These are phyloP conservation scores for Lodderomyces parapsilosis DNA, from an alignment of 1,139 yeast species.

Conservation along the genomic window DNA sequence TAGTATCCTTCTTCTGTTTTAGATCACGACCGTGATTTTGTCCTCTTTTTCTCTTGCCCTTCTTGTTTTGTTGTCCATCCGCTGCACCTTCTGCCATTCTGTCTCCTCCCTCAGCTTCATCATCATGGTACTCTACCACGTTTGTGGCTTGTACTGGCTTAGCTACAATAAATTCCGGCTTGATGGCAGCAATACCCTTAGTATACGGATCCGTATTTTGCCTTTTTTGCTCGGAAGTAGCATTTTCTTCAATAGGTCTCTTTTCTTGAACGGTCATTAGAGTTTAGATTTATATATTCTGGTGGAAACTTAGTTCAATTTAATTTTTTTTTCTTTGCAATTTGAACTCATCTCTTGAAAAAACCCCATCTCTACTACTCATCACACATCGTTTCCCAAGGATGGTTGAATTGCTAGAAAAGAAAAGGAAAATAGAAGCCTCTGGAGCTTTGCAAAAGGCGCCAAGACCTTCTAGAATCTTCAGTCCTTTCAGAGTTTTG, in stretches of 20 bases:
- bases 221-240: constrained; percentile 22
- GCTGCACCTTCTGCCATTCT: constrained; percentile 31
- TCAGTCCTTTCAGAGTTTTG: constrained; percentile 46
- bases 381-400: not conserved
- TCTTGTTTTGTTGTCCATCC: constrained; percentile 17
- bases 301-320: not conserved
- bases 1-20: constrained; percentile 63
- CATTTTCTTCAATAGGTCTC: constrained; percentile 19
- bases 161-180: constrained; percentile 55
- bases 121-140: constrained; percentile 49
- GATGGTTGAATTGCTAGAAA: constrained; percentile 34
- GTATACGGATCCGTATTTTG: constrained; percentile 17
- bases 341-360: constrained; percentile 1
- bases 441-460: constrained; percentile 2
- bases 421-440: constrained; percentile 26
- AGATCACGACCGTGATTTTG: constrained; percentile 88
- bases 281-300: not conserved
- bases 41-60: constrained; percentile 60
- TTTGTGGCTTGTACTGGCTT: constrained; percentile 15
- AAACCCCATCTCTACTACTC: not conserved
- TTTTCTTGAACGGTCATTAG: constrained; percentile 16
- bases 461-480: constrained; percentile 31
- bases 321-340: not conserved
- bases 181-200: constrained; percentile 66
- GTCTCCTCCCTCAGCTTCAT: constrained; percentile 48